These are phyloP conservation scores for Darksidea phi DNA, from an alignment of 495 filamentous ascomycete genomes.

Conservation along the genomic window DNA sequence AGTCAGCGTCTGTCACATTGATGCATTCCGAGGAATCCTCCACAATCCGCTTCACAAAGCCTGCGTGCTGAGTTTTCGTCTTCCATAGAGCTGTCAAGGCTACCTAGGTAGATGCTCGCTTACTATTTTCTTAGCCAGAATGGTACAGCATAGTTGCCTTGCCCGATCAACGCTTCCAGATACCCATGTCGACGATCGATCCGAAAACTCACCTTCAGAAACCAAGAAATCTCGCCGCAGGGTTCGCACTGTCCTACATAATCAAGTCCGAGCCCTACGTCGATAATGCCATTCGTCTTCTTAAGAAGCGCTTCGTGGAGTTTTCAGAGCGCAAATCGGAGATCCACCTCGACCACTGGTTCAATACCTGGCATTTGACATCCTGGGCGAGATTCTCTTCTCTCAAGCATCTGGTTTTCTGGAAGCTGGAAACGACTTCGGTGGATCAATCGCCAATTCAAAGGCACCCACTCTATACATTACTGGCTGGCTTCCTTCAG, in stretches of 20 bases:
- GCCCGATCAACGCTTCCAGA: constrained; percentile 48
- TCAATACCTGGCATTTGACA: constrained; percentile 47
- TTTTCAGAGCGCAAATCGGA: constrained; percentile 24
- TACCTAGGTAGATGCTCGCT: too few relatives aligned
- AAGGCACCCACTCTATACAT: constrained; percentile 26
- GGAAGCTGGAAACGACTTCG: constrained; percentile 44
- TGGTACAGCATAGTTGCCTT: constrained; percentile 43
- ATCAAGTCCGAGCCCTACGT: constrained; percentile 46
- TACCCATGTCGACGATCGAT: constrained; percentile 48
- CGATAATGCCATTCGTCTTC: constrained; percentile 41
- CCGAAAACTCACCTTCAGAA: constrained; percentile 42
- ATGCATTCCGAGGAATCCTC: constrained; percentile 42
- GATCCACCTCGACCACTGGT: constrained; percentile 41
- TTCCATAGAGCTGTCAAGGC: too few relatives aligned
- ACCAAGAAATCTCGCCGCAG: constrained; percentile 42
- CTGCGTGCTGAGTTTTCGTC: too few relatives aligned
- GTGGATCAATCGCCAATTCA: constrained; percentile 39
- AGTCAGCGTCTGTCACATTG: constrained; percentile 51
- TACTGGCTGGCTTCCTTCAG: constrained; percentile 45
- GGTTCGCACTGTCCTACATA: constrained; percentile 47
- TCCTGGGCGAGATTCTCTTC: constrained; percentile 42
- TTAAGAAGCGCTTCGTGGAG: constrained; percentile 41
- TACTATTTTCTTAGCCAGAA: too few relatives aligned
- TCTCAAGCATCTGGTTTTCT: constrained; percentile 47
- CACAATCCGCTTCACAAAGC: constrained; percentile 35